Percentiles rank a stretch among this genome's conserved stretches.
Conservation (phyloP, 2,329 filamentous ascomycete species). For the Pestalotiopsis sp. region DNA sequence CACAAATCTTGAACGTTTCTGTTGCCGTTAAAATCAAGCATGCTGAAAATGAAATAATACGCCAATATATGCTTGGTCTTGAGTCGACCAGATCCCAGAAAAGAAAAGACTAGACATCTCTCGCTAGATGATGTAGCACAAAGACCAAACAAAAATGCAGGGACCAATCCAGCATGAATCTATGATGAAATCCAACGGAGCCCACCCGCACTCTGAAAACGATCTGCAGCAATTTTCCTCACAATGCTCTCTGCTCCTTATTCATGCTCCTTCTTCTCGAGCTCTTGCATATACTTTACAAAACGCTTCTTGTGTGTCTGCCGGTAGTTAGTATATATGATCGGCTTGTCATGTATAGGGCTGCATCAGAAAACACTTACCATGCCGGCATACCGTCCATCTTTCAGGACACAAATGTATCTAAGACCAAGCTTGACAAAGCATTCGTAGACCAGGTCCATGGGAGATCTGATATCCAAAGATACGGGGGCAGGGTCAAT, state of each 20-base stretch:
- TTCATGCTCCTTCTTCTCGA: conserved; percentile 56
- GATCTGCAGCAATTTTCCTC: background rate
- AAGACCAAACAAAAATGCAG: background rate
- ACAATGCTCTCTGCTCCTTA: background rate
- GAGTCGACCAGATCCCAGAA: background rate
- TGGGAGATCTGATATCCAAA: conserved; percentile 84
- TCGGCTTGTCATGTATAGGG: background rate
- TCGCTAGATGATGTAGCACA: background rate
- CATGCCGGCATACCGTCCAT: conserved; percentile 87
- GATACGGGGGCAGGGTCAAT: conserved; percentile 91
- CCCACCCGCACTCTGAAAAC: background rate
- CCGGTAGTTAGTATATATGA: conserved; percentile 17
- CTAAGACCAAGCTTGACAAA: conserved; percentile 92
- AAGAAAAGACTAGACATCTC: background rate
- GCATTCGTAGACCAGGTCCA: conserved; percentile 95
- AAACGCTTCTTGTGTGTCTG: conserved; percentile 95
- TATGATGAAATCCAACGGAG: background rate
- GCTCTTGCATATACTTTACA: conserved; percentile 88
- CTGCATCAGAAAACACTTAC: conserved; percentile 50
- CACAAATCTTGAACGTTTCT: background rate
- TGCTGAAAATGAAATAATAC: background rate
- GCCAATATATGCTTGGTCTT: background rate
- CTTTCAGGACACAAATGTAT: conserved; percentile 85
- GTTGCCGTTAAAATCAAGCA: background rate
- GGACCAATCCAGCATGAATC: too few species aligned